A percentile compares a stretch with the other conserved stretches of the same genome.
These are phyloP conservation scores for Gossypium rotundifolium DNA, from an alignment of 345 rosid genomes.

Conservation along the genomic window DNA sequence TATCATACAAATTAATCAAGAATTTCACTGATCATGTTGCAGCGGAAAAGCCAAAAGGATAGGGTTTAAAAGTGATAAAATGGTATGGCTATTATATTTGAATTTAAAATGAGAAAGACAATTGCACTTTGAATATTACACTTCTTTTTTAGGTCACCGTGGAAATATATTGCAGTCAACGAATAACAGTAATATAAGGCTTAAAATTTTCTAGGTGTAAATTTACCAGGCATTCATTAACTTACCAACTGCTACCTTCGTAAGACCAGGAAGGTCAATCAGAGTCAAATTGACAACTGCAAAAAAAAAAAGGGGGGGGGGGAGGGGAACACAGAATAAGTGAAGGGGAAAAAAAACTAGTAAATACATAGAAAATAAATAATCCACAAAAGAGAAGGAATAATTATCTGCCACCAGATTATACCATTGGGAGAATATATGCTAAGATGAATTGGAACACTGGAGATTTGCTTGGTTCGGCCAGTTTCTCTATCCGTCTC, in stretches of 20 bases:
- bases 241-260: conserved; percentile 98
- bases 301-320: background rate
- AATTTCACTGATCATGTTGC: background rate
- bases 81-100: background rate
- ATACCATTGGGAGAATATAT: conserved; percentile 89
- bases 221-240: conserved; percentile 8
- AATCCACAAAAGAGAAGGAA: background rate
- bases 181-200: background rate
- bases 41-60: background rate
- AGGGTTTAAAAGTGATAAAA: background rate
- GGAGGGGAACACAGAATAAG: conserved; percentile 2
- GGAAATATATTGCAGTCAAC: conserved; percentile 4
- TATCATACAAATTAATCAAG: background rate
- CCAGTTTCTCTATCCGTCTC: conserved; percentile 99
- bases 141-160: background rate
- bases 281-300: conserved; percentile 98
- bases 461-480: conserved; percentile 74
- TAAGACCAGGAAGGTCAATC: conserved; percentile 98
- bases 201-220: background rate
- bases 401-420: background rate
- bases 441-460: conserved; percentile 96
- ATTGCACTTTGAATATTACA: background rate
- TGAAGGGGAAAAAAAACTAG: background rate
- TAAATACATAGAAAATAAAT: background rate
- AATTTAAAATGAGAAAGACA: background rate